Base-by-base conservation (phyloP, 768 basidiomycete genomes). In the Lactarius akahatsu region DNA sequence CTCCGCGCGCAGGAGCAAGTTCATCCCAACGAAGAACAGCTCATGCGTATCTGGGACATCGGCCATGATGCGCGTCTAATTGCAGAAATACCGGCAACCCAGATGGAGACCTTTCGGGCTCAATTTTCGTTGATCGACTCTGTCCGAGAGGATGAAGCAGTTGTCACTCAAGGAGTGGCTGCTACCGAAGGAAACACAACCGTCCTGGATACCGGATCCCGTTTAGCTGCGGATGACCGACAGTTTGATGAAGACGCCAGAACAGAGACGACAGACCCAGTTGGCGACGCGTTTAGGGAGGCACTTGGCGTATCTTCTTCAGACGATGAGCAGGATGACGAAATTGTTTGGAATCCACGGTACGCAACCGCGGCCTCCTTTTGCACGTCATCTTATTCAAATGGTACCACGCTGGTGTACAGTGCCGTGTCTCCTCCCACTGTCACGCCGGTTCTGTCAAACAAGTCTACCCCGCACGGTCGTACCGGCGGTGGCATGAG, bases 21-120 rank as follows among this genome's bases (percentile, higher is more conserved):
- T 1, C 89, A 98, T 78, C 97, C 97, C 9, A 98, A 99, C 71
- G 95, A 92, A 65, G 94, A 96, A 79, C 92, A 96, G 71, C 78
- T 99, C 52, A 96, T 98, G 93, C 83, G 97, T 70, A 91, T 99
- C 65, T 82, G 85, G 56, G 96, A 97, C 77, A 78, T 97, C 50
- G 79, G 95, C 57, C 77, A 82, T 16, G 94, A 97, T 72, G 90
- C 89, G 1, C 81, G 78, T 68, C 75, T 78, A 6, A 74, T 96
- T 28, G 82, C 64, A 26, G 70, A 69, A 23, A 30, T 56, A 28
- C 56, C 41, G 4, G 57, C 45, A 28, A 62, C 68, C 11, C 68
- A 64, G 18, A 63, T 70, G 60, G 47, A 40, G 26, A 50, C 61
- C 0, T 62, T 66, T 56, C 52, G 61, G 18, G 69, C 67, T 57